Conservation (phyloP, 2,329 filamentous ascomycete species). For the Canariomyces notabilis region DNA sequence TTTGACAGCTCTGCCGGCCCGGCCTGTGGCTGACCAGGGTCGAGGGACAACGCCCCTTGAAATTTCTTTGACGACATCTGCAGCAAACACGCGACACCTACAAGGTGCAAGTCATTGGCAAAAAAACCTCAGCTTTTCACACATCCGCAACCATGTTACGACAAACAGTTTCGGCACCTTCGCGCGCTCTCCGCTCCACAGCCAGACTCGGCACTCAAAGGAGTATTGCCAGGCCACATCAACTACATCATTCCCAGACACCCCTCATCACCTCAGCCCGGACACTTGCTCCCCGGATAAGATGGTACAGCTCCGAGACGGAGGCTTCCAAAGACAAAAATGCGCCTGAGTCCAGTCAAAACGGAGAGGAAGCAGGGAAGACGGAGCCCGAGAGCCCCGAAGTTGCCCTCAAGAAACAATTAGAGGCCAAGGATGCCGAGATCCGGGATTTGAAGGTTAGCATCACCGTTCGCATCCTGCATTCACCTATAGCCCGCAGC, state of each 20-base stretch:
- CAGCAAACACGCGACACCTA: constrained; percentile 12
- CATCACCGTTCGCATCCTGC: constrained; percentile 12
- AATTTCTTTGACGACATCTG: constrained; percentile 14
- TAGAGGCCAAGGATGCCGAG: constrained; percentile 50
- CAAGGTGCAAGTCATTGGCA: neutral
- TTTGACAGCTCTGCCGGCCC: too few species aligned
- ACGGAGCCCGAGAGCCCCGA: constrained; percentile 33
- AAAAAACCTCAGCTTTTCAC: constrained; percentile 4
- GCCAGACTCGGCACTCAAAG: constrained; percentile 34
- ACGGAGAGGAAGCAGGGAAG: constrained; percentile 27
- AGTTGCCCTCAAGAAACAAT: constrained; percentile 44
- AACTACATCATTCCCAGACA: constrained; percentile 37
- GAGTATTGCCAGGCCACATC: constrained; percentile 35
- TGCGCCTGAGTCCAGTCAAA: constrained; percentile 28
- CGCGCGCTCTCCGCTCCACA: constrained; percentile 40
- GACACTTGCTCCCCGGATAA: constrained; percentile 34
- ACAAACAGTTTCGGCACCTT: constrained; percentile 40
- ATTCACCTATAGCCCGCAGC: neutral
- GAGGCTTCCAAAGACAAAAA: constrained; percentile 33
- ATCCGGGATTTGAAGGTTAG: constrained; percentile 77
- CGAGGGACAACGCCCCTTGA: constrained; percentile 15
- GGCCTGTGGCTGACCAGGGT: constrained; percentile 7
- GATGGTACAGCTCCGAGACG: constrained; percentile 47
- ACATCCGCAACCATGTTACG: constrained; percentile 38
- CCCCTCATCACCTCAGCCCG: constrained; percentile 27